Percentiles rank a stretch among this genome's conserved stretches.
Conservation (phyloP, 495 filamentous ascomycete genomes). For the Xanthoparmelia taractica region DNA sequence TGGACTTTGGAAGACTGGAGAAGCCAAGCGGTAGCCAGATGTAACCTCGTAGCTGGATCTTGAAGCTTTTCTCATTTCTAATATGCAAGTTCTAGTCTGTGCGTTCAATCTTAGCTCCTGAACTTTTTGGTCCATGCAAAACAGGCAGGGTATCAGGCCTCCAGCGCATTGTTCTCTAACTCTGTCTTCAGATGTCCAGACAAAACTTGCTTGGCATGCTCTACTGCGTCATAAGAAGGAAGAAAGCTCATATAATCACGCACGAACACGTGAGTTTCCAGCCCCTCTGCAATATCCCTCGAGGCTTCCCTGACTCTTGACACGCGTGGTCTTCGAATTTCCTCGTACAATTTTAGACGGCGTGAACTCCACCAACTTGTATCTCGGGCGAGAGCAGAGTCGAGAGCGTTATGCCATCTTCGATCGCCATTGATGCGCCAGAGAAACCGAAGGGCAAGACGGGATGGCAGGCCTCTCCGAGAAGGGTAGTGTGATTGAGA, state of each 20-base stretch:
- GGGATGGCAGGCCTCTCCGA: background rate
- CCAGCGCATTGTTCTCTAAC: background rate
- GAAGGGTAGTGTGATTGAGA: background rate
- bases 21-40: too few species aligned
- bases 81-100: too few species aligned
- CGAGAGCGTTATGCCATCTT: background rate
- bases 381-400: background rate
- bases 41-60: too few species aligned
- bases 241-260: background rate
- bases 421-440: background rate
- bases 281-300: background rate
- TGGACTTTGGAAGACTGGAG: too few species aligned
- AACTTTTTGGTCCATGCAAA: too few species aligned
- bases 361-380: background rate
- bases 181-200: background rate
- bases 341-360: background rate
- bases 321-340: background rate
- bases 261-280: background rate
- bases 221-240: background rate
- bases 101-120: too few species aligned
- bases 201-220: background rate
- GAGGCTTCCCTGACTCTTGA: background rate
- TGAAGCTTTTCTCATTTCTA: too few species aligned
- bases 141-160: background rate
- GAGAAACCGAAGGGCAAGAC: conserved; percentile 2